These are phyloP conservation scores for Micromonas commoda DNA, from an alignment of 139 green algal species.

Conservation along the genomic window DNA sequence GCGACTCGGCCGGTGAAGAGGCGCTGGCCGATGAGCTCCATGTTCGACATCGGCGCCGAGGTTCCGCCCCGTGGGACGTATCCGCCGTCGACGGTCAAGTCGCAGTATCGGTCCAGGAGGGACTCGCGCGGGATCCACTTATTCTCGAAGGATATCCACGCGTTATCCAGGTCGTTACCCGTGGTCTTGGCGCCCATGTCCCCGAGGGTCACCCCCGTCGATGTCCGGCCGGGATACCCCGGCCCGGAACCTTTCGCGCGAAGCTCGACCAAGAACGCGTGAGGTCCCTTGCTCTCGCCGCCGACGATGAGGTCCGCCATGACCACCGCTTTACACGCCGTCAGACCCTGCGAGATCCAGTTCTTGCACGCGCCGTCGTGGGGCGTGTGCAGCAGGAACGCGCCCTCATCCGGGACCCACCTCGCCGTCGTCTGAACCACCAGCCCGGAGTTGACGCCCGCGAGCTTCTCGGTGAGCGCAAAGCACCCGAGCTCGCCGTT, in stretches of 20 bases:
- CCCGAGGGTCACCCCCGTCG: not conserved
- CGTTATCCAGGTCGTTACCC: conserved; percentile 37
- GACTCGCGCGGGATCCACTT: conserved; percentile 6
- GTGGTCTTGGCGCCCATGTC: conserved; percentile 37
- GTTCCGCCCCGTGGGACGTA: conserved; percentile 31
- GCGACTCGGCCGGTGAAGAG: conserved; percentile 31
- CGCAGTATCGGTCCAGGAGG: conserved; percentile 26
- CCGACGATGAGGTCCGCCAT: conserved; percentile 28
- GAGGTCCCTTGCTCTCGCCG: conserved; percentile 18
- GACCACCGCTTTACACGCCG: conserved; percentile 23
- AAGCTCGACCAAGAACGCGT: conserved; percentile 32
- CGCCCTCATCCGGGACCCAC: conserved; percentile 9
- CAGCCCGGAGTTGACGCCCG: conserved; percentile 33
- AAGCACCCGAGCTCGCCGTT: conserved; percentile 31
- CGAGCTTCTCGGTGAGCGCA: conserved; percentile 32
- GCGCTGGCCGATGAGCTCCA: conserved; percentile 16
- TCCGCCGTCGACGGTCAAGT: conserved; percentile 12
- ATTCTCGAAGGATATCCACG: conserved; percentile 21
- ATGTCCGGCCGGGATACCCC: not conserved
- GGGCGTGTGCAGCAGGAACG: conserved; percentile 30
- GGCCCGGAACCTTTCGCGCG: not conserved
- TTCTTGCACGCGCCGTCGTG: conserved; percentile 30
- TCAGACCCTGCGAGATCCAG: conserved; percentile 32
- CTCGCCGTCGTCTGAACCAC: conserved; percentile 30
- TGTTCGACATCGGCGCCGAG: not conserved